phyloP scores from a whole-genome alignment of 2,329 filamentous ascomycete genomes.

The Neopestalotiopsis sp. region DNA sequence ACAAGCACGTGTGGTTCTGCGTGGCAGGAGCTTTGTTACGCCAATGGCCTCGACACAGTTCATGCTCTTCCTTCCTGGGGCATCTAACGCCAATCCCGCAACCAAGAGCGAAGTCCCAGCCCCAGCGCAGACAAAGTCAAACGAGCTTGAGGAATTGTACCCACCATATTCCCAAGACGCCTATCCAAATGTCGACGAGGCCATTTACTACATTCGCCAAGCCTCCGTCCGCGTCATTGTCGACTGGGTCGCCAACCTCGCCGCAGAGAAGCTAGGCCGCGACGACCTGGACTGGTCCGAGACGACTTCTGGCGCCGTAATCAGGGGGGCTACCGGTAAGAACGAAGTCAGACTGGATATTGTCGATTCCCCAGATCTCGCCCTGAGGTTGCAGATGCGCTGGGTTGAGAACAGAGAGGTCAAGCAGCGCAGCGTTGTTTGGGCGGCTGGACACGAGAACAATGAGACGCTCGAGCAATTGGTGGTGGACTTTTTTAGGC shows the following conservation, averaged over 20 bases:
- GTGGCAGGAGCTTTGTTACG: conserved; percentile 48
- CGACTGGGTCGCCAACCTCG: conserved; percentile 23
- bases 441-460: not conserved
- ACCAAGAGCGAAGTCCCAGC: not conserved
- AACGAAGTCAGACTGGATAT: conserved; percentile 25
- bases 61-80: conserved; percentile 36
- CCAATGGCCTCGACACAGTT: conserved; percentile 52
- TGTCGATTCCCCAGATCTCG: conserved; percentile 3
- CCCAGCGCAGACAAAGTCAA: not conserved
- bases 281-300: conserved; percentile 30
- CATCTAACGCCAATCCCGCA: not conserved
- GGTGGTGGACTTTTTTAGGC: conserved; percentile 13
- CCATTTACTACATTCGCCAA: conserved; percentile 51
- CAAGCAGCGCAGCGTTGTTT: not conserved
- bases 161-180: conserved; percentile 44
- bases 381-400: not conserved
- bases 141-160: conserved; percentile 43
- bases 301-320: conserved; percentile 26
- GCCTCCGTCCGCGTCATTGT: conserved; percentile 41
- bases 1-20: conserved; percentile 46
- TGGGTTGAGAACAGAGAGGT: conserved; percentile 1
- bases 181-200: conserved; percentile 49
- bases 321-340: conserved; percentile 25
- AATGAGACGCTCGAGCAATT: conserved; percentile 16
- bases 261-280: conserved; percentile 22